Evolutionary conservation across 2,329 filamentous ascomycete genomes (phyloP), one percentile per base, ranked within the genome.

Genomic region (Tolypocladium paradoxum): DNA sequence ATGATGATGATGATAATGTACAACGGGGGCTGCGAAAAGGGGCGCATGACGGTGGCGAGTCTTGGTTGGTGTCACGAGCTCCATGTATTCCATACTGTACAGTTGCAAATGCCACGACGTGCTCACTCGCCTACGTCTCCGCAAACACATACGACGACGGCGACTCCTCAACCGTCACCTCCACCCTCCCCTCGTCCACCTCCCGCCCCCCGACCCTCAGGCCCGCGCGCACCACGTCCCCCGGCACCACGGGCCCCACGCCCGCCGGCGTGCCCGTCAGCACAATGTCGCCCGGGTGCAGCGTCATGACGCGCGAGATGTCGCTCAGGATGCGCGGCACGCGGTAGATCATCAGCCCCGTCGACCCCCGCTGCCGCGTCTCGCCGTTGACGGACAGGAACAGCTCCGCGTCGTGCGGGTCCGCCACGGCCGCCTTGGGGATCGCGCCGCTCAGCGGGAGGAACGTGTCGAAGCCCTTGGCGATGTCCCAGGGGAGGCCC

Each of bases 401-500:
- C 57, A 99, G 74, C 72, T 95, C 87, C 20, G 89, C 84, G 63
- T 92, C 83, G 68, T 97, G 91, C 34, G 93, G 93, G 71, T 97
- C 83, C 14, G 86, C 81, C 61, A 99, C 90, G 59, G 79, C 77
- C 36, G 81, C 76, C 74, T 95, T 95, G 61, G 83, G 76, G 63
- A 99, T 95, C 53, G 88, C 76, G 58, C 85, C 76, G 68, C 86
- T 89, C 65, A 99, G 80, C 54, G 93, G 93, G 50, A 95, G 78
- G 76, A 99, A 99, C 3, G 93, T 97, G 70, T 99, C 93, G 68
- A 97, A 99, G 48, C 93, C 93, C 76, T 99, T 99, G 61, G 89
- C 87, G 60, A 96, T 96, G 64, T 85, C 84, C 93, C 93, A 99
- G 8, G 93, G 93, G 18, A 97, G 83, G 36, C 93, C 90, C 77